Evolutionary conservation across 345 rosid species (phyloP).

Genomic region (Alliaria petiolata): DNA sequence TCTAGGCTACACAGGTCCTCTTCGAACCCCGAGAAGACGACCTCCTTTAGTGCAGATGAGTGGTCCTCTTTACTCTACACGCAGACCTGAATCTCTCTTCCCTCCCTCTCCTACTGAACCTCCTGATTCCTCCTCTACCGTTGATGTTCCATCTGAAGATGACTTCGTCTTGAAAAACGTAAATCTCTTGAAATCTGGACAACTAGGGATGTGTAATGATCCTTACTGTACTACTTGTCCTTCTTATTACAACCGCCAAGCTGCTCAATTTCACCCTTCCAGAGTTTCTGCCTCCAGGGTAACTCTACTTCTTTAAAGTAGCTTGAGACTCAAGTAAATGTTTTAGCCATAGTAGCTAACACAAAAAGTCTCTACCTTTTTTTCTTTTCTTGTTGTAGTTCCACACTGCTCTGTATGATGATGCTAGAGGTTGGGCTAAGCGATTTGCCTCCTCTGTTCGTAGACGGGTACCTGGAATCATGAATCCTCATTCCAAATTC

Average conservation of each 20-base stretch:
- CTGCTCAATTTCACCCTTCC: slow-evolving; percentile 31
- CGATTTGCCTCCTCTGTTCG: slow-evolving; percentile 38
- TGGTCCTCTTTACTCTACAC: slow-evolving; percentile 53
- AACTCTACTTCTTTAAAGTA: background rate
- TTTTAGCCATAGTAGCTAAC: background rate
- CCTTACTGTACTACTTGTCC: slow-evolving; percentile 96
- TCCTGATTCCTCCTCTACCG: background rate
- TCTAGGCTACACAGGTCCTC: slow-evolving; percentile 79
- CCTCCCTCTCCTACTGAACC: slow-evolving; percentile 29
- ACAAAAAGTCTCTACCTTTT: background rate
- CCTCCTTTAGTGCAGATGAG: slow-evolving; percentile 53
- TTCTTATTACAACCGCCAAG: slow-evolving; percentile 46
- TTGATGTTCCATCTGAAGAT: slow-evolving; percentile 25
- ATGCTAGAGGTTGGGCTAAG: slow-evolving; percentile 84
- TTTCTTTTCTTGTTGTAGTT: slow-evolving; percentile 38
- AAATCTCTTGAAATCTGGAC: slow-evolving; percentile 79
- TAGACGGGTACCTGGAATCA: slow-evolving; percentile 50
- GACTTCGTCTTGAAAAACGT: slow-evolving; percentile 46
- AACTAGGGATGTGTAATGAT: slow-evolving; percentile 78
- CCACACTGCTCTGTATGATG: slow-evolving; percentile 62
- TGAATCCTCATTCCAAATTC: slow-evolving; percentile 74
- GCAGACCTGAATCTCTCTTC: slow-evolving; percentile 33
- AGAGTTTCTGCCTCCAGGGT: slow-evolving; percentile 49
- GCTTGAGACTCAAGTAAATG: background rate
- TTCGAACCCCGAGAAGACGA: slow-evolving; percentile 65